phyloP scores from a whole-genome alignment of 2,329 filamentous ascomycete species.

The Aspergillus carbonarius region DNA sequence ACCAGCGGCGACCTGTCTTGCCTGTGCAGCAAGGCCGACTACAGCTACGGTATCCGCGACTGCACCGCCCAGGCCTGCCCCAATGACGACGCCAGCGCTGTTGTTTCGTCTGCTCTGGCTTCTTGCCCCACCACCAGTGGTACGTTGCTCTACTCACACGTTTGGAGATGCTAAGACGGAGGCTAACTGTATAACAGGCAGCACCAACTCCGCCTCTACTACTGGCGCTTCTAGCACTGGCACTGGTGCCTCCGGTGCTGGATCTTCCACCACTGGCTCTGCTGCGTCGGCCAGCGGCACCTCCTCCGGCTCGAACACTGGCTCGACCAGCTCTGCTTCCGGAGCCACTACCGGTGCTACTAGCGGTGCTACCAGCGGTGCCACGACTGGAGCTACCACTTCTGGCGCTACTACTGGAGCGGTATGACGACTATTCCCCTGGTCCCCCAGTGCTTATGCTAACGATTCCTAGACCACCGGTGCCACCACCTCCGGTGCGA shows the following conservation, averaged over 20 bases:
- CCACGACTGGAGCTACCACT: conserved; percentile 1
- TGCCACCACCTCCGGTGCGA: conserved; percentile 11
- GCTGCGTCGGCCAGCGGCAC: not conserved
- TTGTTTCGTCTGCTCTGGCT: conserved; percentile 34
- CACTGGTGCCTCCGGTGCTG: conserved; percentile 22
- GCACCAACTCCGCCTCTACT: conserved; percentile 13
- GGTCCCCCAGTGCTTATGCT: not conserved
- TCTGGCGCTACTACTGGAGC: not conserved
- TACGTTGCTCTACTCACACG: conserved; percentile 17
- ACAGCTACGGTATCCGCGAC: conserved; percentile 47
- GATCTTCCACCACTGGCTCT: conserved; percentile 12
- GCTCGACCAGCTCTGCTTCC: conserved; percentile 16
- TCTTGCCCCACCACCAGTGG: conserved; percentile 32
- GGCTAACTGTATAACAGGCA: conserved; percentile 13
- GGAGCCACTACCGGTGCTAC: conserved; percentile 2
- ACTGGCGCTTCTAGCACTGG: conserved; percentile 10
- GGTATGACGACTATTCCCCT: not conserved
- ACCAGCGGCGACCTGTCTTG: conserved; percentile 37
- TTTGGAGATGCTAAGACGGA: not conserved
- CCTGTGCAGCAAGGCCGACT: conserved; percentile 43
- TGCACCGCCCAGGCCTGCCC: conserved; percentile 48
- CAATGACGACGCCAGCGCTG: conserved; percentile 32
- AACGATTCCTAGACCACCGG: not conserved
- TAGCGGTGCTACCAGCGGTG: not conserved
- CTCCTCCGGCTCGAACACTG: conserved; percentile 13